Evolutionary conservation across 2,329 filamentous ascomycete species (phyloP).

Genomic region (Corniculantispora saksenae): DNA sequence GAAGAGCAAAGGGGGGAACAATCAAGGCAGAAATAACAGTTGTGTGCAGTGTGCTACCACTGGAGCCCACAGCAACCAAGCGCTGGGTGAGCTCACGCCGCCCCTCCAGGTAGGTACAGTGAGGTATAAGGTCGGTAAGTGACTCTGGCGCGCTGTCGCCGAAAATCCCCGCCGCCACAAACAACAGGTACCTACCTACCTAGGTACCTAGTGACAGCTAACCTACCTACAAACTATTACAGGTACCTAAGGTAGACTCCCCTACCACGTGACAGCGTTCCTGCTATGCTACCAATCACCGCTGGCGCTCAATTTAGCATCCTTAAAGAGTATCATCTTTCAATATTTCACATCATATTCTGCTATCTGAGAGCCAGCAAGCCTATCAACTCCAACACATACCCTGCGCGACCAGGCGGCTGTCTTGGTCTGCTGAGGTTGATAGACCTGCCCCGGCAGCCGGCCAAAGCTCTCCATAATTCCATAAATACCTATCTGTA

Average conservation of each 20-base stretch:
- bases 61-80: conserved; percentile 1
- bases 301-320: background rate
- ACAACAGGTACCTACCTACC: background rate
- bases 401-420: background rate
- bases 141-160: background rate
- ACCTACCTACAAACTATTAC: no score
- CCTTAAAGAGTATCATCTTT: background rate
- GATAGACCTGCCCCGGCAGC: background rate
- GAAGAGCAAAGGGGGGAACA: conserved; percentile 17
- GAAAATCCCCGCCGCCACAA: background rate
- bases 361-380: background rate
- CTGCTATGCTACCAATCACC: background rate
- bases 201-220: background rate
- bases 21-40: conserved; percentile 17
- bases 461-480: background rate
- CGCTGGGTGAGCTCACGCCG: conserved; percentile 3
- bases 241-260: no score
- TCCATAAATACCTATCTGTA: background rate
- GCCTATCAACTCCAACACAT: background rate
- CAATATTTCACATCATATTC: background rate
- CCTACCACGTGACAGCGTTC: conserved; percentile 2
- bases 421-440: background rate
- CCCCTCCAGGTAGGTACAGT: background rate
- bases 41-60: conserved; percentile 5
- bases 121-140: no score